Evolutionary conservation across 495 filamentous ascomycete species (phyloP).

Genomic region (Alectoria sarmentosa): DNA sequence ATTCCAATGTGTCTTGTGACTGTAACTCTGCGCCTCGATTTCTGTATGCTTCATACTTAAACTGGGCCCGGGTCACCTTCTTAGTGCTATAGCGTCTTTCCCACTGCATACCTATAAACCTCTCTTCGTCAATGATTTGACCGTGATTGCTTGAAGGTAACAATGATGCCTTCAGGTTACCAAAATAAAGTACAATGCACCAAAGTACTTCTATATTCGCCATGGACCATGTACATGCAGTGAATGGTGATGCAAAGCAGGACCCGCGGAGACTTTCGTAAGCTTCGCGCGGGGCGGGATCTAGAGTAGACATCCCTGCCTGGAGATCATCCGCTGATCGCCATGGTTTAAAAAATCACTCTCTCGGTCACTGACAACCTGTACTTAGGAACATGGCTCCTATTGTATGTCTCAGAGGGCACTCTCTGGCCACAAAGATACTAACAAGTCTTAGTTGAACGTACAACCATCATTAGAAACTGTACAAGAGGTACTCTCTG

Average conservation of each 20-base stretch:
- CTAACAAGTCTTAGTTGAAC: conserved; percentile 17
- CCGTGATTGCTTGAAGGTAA: neutral
- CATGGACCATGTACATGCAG: too few species aligned
- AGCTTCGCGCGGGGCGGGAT: neutral
- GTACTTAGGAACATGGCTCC: conserved; percentile 5
- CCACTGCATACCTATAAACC: neutral
- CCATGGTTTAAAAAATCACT: neutral
- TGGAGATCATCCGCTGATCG: neutral
- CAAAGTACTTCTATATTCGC: too few species aligned
- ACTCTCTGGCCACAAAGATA: neutral
- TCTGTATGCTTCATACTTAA: neutral
- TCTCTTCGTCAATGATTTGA: neutral
- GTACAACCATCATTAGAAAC: conserved; percentile 50
- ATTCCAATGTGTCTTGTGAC: neutral
- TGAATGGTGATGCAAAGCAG: neutral
- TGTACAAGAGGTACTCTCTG: conserved; percentile 47
- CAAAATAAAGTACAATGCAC: neutral
- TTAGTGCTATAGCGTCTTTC: neutral
- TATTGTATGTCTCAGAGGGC: neutral
- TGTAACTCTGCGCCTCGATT: neutral
- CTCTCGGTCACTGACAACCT: too few species aligned
- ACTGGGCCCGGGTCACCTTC: neutral
- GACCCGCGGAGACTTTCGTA: neutral
- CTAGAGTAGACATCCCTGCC: neutral
- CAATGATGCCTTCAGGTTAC: neutral